phyloP scores from a whole-genome alignment of 345 rosid species.

The Sisymbrium altissimum region DNA sequence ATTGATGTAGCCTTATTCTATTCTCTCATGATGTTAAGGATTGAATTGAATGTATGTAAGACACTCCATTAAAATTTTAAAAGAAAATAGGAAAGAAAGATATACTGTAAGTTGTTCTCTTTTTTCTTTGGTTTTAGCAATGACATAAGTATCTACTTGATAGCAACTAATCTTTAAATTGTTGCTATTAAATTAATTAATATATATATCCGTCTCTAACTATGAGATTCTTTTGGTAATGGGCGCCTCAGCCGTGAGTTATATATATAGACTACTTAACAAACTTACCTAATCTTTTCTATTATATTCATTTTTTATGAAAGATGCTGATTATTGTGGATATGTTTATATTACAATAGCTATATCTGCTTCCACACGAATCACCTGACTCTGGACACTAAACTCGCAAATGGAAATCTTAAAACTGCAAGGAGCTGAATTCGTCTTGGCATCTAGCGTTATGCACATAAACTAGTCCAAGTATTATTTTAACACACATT shows the following conservation, averaged over 20 bases:
- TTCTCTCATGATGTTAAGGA: constrained; percentile 24
- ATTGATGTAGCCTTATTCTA: constrained; percentile 6
- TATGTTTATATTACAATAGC: neutral
- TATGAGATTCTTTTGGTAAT: neutral
- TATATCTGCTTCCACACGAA: neutral
- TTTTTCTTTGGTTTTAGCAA: neutral
- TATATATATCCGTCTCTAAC: neutral
- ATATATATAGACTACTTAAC: neutral
- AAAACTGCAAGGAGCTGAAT: neutral
- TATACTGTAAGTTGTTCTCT: neutral
- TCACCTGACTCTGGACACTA: neutral
- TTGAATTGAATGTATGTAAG: constrained; percentile 18
- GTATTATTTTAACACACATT: neutral
- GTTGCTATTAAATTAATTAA: neutral
- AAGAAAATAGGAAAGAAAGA: neutral
- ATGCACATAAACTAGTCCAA: constrained; percentile 13
- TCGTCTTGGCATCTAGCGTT: neutral
- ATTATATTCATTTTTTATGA: neutral
- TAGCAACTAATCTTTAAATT: constrained; percentile 6
- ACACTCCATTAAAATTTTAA: neutral
- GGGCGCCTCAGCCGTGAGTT: constrained; percentile 17
- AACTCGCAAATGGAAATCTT: neutral
- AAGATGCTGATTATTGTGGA: constrained; percentile 1
- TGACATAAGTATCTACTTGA: constrained; percentile 19
- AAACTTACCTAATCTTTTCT: neutral